A percentile compares a stretch with the other conserved stretches of the same genome.
phyloP scores from a whole-genome alignment of 305 asterid genomes.

The Ajuga reptans region DNA sequence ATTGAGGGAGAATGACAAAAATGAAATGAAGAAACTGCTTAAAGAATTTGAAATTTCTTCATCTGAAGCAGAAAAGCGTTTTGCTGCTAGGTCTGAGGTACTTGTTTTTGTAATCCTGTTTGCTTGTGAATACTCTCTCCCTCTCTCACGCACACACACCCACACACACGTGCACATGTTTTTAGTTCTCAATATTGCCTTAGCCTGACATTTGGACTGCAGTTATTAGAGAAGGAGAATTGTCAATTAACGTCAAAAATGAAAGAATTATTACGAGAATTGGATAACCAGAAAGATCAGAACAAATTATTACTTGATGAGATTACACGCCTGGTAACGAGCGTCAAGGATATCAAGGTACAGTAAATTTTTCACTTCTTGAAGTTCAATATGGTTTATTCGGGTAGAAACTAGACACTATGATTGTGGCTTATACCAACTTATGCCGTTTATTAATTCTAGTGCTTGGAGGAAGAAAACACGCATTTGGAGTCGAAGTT shows the following conservation, averaged over 20 bases:
- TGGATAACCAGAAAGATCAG: constrained; percentile 46
- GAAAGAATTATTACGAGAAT: constrained; percentile 41
- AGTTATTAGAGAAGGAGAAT: constrained; percentile 65
- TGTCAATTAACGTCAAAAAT: constrained; percentile 33
- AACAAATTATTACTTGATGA: constrained; percentile 42
- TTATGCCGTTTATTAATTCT: constrained; percentile 14
- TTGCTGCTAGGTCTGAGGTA: constrained; percentile 70
- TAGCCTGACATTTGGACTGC: constrained; percentile 24
- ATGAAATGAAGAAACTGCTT: constrained; percentile 46
- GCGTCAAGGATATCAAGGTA: constrained; percentile 49
- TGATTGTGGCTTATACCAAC: background rate
- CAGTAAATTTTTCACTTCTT: background rate
- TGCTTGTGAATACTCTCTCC: background rate
- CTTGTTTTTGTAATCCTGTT: constrained; percentile 20
- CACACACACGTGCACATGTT: too few species aligned
- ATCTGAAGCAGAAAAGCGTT: constrained; percentile 53
- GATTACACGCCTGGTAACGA: constrained; percentile 39
- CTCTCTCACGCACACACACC: background rate
- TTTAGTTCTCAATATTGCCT: background rate
- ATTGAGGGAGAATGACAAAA: constrained; percentile 49
- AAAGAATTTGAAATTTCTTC: constrained; percentile 44
- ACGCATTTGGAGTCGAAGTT: constrained; percentile 40
- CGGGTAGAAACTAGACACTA: background rate
- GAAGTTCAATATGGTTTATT: background rate
- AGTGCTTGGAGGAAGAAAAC: constrained; percentile 67